These are phyloP conservation scores for Fusarium pseudoanthophilum DNA, from an alignment of 2,329 filamentous ascomycete species.

Conservation along the genomic window DNA sequence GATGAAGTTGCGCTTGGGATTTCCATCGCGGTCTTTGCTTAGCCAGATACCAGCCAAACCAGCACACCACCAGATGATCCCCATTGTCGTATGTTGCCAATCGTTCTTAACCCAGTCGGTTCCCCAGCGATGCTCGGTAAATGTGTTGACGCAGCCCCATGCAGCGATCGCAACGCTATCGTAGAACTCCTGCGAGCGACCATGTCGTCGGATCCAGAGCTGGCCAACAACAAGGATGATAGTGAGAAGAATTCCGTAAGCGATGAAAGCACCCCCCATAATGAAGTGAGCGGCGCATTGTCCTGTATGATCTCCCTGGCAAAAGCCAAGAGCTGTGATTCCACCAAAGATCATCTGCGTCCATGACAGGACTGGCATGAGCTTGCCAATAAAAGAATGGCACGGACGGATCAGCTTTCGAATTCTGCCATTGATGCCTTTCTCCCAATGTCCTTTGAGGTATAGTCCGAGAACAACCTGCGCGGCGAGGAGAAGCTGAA, in stretches of 20 bases:
- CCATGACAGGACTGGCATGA: conserved; percentile 88
- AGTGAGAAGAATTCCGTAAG: conserved; percentile 87
- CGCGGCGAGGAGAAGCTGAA: conserved; percentile 81
- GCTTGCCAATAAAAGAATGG: conserved; percentile 86
- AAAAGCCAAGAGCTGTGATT: conserved; percentile 92
- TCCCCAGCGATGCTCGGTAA: conserved; percentile 97
- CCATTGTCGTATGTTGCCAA: conserved; percentile 98
- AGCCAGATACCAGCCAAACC: conserved; percentile 93
- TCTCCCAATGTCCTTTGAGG: conserved; percentile 88
- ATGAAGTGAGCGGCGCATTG: conserved; percentile 98
- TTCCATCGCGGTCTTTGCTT: conserved; percentile 82
- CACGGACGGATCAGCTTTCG: conserved; percentile 75
- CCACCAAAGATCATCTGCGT: conserved; percentile 96
- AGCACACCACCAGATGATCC: conserved; percentile 98
- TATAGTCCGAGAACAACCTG: conserved; percentile 88
- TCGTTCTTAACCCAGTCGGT: conserved; percentile 90
- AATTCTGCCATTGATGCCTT: conserved; percentile 82
- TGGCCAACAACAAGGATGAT: conserved; percentile 90
- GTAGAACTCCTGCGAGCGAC: conserved; percentile 95
- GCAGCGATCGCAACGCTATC: conserved; percentile 90
- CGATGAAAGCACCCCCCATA: conserved; percentile 97
- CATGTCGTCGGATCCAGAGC: conserved; percentile 82
- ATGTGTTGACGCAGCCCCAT: conserved; percentile 98
- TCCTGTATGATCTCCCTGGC: conserved; percentile 87
- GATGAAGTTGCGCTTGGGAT: conserved; percentile 91